These are phyloP conservation scores for Penicillium sp. DNA, from an alignment of 2,329 filamentous ascomycete genomes.

Conservation along the genomic window DNA sequence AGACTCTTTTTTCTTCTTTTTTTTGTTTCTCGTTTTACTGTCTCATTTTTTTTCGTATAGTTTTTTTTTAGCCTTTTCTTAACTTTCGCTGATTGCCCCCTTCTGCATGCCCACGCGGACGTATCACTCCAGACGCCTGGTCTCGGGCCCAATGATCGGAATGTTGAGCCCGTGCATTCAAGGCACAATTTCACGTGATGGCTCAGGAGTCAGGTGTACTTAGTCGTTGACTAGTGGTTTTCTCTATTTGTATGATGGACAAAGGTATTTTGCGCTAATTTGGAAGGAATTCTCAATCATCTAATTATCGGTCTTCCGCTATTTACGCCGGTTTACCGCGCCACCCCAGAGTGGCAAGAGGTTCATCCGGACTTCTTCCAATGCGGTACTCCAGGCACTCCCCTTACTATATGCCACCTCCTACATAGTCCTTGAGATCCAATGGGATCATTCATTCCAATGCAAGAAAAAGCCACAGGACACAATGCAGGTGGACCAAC, in stretches of 20 bases:
- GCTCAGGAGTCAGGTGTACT: not conserved
- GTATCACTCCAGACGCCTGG: not conserved
- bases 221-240: too few relatives aligned
- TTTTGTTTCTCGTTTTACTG: not conserved
- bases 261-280: too few relatives aligned
- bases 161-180: constrained; percentile 1
- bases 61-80: not conserved
- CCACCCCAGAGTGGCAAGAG: constrained; percentile 7
- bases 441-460: not conserved
- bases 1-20: not conserved
- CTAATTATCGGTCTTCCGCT: too few relatives aligned
- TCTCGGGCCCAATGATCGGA: not conserved
- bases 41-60: not conserved
- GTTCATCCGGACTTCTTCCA: constrained; percentile 9
- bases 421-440: not conserved
- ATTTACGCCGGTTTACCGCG: not conserved
- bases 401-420: not conserved
- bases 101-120: constrained; percentile 2
- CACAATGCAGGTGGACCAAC: not conserved
- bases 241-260: too few relatives aligned
- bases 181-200: not conserved
- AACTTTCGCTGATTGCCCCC: not conserved
- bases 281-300: too few relatives aligned
- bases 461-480: not conserved
- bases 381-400: constrained; percentile 2